These are phyloP conservation scores for Maudiozyma barnettii DNA, from an alignment of 805 yeast genomes.

Conservation along the genomic window DNA sequence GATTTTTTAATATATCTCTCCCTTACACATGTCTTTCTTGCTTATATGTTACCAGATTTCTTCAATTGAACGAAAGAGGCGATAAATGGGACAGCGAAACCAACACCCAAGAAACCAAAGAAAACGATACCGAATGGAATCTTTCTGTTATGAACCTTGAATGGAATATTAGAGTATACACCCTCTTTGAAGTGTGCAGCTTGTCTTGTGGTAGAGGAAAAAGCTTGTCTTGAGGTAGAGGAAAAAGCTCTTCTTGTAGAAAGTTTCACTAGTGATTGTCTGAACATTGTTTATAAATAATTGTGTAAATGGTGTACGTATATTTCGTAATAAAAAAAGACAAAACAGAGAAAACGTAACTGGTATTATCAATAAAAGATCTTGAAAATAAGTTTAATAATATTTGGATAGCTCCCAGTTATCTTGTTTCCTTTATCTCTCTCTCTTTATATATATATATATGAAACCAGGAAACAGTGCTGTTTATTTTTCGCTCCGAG, in stretches of 20 bases:
- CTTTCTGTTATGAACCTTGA: slow-evolving; percentile 87
- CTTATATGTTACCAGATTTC: slow-evolving; percentile 54
- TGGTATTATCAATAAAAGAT: too few species aligned
- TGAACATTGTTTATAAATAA: slow-evolving; percentile 1
- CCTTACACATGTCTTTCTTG: neutral
- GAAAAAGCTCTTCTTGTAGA: slow-evolving; percentile 41
- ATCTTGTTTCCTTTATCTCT: too few species aligned
- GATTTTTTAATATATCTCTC: too few species aligned
- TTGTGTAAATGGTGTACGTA: neutral
- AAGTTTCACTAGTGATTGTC: slow-evolving; percentile 3
- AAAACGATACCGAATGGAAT: slow-evolving; percentile 78
- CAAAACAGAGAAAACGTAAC: too few species aligned
- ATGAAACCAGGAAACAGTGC: too few species aligned
- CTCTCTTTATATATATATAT: too few species aligned
- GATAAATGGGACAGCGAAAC: slow-evolving; percentile 69
- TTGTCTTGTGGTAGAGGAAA: slow-evolving; percentile 41
- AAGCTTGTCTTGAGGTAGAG: slow-evolving; percentile 44
- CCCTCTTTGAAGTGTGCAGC: slow-evolving; percentile 62
- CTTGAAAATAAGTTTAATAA: too few species aligned
- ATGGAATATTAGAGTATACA: slow-evolving; percentile 86
- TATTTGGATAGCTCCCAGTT: too few species aligned
- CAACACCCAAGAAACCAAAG: slow-evolving; percentile 67
- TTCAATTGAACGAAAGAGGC: slow-evolving; percentile 73
- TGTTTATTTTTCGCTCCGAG: too few species aligned
- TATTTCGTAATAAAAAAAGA: neutral